Evolutionary conservation across 345 rosid species (phyloP), one percentile per base, ranked within the genome.

Genomic region (Odontarrhena argentea): DNA sequence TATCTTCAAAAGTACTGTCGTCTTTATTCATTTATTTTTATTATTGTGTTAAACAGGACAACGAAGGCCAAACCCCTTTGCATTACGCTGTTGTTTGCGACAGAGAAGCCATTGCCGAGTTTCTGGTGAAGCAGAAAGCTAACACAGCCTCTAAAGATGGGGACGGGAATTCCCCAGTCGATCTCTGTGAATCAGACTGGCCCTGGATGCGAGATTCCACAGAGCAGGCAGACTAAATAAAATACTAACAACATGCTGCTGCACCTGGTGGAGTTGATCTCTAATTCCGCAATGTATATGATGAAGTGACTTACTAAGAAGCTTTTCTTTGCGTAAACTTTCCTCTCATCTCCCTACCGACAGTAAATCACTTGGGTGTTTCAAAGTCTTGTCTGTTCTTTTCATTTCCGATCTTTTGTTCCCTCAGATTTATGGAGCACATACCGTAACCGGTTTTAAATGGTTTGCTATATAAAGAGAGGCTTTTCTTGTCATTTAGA

Each of bases 31-130:
- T 65, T 22, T 70, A 24, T 40, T 51, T 32, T 15, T 22, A 2
- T 47, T 57, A 47, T 48, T 51, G 28, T 60, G 56, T 66, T 79
- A 67, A 58, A 46, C 64, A 94, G 99, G 99, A 94, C 76, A 80
- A 86, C 9, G 99, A 91, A 71, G 99, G 99, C 42, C 97, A 94
- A 77, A 87, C 96, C 7, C 83, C 97, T 1, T 67, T 94, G 83
- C 99, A 91, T 75, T 94, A 94, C 52, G 99, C 99, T 54, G 89
- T 76, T 73, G 81, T 88, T 24, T 94, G 99, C 15, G 96, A 86
- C 78, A 85, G 97, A 71, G 87, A 86, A 82, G 82, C 78, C 52
- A 79, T 91, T 6, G 96, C 96, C 0, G 77, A 86, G 73, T 83
- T 77, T 72, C 91, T 94, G 14, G 86, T 94, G 84, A 84, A 85